These are phyloP conservation scores for Blastobotrys raffinosifermentans DNA, from an alignment of 1,139 yeast species.

Conservation along the genomic window DNA sequence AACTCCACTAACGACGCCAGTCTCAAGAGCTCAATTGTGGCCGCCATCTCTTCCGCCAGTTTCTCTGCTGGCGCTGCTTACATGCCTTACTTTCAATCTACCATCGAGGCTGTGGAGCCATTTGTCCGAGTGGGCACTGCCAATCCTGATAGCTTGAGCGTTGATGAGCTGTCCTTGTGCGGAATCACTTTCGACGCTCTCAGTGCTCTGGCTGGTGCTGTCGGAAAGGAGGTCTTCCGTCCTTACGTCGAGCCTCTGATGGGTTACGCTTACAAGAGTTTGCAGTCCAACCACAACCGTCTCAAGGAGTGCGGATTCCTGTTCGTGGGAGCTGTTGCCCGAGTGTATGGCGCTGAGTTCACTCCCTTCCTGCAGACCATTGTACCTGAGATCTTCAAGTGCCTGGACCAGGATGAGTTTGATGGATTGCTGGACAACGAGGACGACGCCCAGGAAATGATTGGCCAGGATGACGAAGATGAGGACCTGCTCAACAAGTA, in stretches of 20 bases:
- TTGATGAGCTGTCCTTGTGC: constrained; percentile 47
- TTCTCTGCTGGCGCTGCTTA: constrained; percentile 88
- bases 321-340: constrained; percentile 91
- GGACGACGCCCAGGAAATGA: constrained; percentile 27
- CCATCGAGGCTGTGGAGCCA: constrained; percentile 76
- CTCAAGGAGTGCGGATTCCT: constrained; percentile 93
- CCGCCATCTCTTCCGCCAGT: constrained; percentile 96
- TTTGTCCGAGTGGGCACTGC: constrained; percentile 50
- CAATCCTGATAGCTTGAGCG: constrained; percentile 27
- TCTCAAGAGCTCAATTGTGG: constrained; percentile 81
- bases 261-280: constrained; percentile 77
- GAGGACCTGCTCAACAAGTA: constrained; percentile 60
- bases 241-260: constrained; percentile 84
- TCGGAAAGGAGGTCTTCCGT: constrained; percentile 82
- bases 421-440: constrained; percentile 33
- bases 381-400: constrained; percentile 76
- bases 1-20: constrained; percentile 55
- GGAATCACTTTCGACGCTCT: constrained; percentile 91
- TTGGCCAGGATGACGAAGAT: constrained; percentile 26
- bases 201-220: constrained; percentile 94
- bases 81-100: constrained; percentile 75
- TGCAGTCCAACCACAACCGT: constrained; percentile 73
- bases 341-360: constrained; percentile 87
- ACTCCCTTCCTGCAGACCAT: constrained; percentile 78
- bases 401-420: constrained; percentile 63